Evolutionary conservation across 345 rosid genomes (phyloP), one percentile per base, ranked within the genome.

Genomic region (Tarenaya hassleriana): DNA sequence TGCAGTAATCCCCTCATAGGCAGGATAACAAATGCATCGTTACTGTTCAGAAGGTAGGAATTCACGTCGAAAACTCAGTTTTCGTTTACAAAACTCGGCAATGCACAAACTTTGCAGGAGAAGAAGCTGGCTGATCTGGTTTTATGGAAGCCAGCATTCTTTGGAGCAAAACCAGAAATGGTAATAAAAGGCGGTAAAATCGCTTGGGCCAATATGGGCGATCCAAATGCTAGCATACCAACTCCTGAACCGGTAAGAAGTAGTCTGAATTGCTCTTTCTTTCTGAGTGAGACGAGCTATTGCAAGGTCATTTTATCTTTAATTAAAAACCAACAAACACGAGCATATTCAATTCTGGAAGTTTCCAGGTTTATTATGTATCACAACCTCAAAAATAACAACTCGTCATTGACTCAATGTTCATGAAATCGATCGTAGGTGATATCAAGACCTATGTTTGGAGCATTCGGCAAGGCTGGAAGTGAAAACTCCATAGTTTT

Each of bases 161-260:
- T 88, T 53, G 98, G 98, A 61, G 95, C 94, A 52, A 92, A 92
- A 68, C 95, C 96, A 7, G 98, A 92, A 72, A 73, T 88, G 88
- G 83, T 92, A 42, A 70, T 92, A 12, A 92, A 92, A 77, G 96
- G 94, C 40, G 98, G 96, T 38, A 75, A 56, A 19, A 74, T 92
- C 63, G 80, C 90, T 1, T 88, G 96, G 96, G 96, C 96, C 51
- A 79, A 88, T 66, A 92, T 92, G 95, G 98, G 98, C 6, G 98
- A 92, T 67, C 83, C 96, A 62, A 92, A 92, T 67, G 98, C 98
- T 41, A 92, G 96, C 82, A 92, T 92, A 64, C 98, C 98, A 34
- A 92, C 98, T 24, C 94, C 95, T 3, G 88, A 92, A 55, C 98
- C 98, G 41, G 98, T 88, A 76, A 60, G 29, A 24, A 24, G 29